Conservation (phyloP, 148 eudicot genomes). For the Spergularia marina region DNA sequence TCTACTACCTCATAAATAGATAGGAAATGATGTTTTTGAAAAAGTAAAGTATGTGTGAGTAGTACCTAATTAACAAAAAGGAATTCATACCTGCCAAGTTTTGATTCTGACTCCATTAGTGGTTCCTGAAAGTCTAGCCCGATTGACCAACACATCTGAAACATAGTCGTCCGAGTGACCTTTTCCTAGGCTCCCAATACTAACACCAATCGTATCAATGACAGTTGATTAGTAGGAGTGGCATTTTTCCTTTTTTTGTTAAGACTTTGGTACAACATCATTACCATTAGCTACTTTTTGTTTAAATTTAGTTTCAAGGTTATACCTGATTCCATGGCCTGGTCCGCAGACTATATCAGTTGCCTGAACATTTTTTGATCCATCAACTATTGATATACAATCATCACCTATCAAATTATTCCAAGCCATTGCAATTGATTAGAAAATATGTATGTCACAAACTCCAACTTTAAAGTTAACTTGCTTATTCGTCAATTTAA, state of each 20-base stretch:
- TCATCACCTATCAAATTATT: conserved; percentile 63
- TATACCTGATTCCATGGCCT: conserved; percentile 95
- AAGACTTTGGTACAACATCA: background rate
- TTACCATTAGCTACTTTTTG: background rate
- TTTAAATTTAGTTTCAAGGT: background rate
- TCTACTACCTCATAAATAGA: background rate
- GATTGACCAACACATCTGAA: conserved; percentile 58
- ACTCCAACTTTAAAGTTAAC: no score
- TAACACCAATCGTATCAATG: conserved; percentile 24
- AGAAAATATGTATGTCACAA: no score
- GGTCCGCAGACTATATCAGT: conserved; percentile 72
- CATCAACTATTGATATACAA: conserved; percentile 82
- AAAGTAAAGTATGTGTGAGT: background rate
- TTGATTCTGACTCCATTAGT: conserved; percentile 85
- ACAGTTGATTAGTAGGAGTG: background rate
- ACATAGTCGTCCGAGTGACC: conserved; percentile 44
- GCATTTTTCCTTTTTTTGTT: background rate
- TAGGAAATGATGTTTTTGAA: background rate
- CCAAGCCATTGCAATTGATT: background rate
- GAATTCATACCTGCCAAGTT: conserved; percentile 79
- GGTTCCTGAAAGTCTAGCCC: conserved; percentile 59
- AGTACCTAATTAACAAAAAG: background rate
- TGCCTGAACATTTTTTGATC: conserved; percentile 53
- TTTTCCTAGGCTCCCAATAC: conserved; percentile 93
- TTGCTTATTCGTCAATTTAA: no score